Conservation (phyloP, 1,284 basidiomycete species). For the Apiotrichum montevideense region DNA sequence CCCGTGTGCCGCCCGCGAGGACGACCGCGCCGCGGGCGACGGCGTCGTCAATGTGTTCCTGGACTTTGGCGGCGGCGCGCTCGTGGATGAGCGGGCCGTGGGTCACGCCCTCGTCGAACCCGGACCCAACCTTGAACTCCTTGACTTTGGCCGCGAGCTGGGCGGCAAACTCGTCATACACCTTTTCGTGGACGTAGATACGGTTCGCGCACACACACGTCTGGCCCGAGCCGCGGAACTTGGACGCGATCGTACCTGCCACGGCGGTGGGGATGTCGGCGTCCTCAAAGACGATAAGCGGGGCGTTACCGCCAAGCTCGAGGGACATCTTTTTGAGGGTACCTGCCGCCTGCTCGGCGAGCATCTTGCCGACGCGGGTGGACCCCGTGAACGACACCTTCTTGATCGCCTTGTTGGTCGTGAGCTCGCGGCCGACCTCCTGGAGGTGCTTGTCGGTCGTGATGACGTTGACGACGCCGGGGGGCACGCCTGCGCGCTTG, state of each 20-base stretch:
- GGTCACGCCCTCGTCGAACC: conserved; percentile 72
- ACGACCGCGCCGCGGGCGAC: conserved; percentile 76
- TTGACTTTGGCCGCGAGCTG: conserved; percentile 55
- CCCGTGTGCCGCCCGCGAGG: conserved; percentile 73
- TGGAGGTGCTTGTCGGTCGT: conserved; percentile 51
- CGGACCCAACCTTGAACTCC: conserved; percentile 86
- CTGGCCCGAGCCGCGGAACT: conserved; percentile 89
- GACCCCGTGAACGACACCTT: conserved; percentile 93
- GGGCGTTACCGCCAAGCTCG: conserved; percentile 53
- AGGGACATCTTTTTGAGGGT: conserved; percentile 90
- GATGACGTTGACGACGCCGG: conserved; percentile 91
- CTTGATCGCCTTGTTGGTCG: conserved; percentile 39
- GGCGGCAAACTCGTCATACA: conserved; percentile 45
- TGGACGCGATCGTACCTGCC: conserved; percentile 79
- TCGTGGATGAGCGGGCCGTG: conserved; percentile 92
- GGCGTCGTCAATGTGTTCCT: conserved; percentile 79
- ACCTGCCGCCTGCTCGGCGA: conserved; percentile 73
- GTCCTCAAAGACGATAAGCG: conserved; percentile 75
- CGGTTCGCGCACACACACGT: conserved; percentile 54
- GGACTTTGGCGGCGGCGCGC: conserved; percentile 79
- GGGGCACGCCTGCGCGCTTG: conserved; percentile 80
- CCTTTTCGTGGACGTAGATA: conserved; percentile 42
- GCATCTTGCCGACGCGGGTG: conserved; percentile 81
- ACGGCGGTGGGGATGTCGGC: conserved; percentile 91
- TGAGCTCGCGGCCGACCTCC: conserved; percentile 42